Evolutionary conservation across 306 rosid species (phyloP).

Genomic region (Castanopsis chinensis): DNA sequence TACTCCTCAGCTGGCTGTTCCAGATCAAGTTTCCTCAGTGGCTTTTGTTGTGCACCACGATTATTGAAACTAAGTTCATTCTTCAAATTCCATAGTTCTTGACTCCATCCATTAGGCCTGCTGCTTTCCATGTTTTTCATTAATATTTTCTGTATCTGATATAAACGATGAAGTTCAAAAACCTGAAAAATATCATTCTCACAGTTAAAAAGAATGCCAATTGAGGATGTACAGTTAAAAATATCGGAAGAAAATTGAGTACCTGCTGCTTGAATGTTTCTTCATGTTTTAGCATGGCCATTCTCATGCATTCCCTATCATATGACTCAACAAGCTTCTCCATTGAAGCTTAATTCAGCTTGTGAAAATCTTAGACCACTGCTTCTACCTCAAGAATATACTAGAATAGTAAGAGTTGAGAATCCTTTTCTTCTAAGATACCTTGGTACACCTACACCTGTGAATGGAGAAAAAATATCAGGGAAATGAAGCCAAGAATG

Average conservation of each 20-base stretch:
- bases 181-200: constrained; percentile 44
- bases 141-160: constrained; percentile 70
- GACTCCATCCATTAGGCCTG: constrained; percentile 30
- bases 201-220: not conserved
- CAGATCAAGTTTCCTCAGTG: constrained; percentile 53
- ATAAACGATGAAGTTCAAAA: constrained; percentile 82
- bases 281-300: constrained; percentile 78
- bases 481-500: constrained; percentile 19
- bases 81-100: constrained; percentile 45
- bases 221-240: not conserved
- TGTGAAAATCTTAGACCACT: not conserved
- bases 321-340: constrained; percentile 62
- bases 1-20: constrained; percentile 52
- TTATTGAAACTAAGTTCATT: constrained; percentile 42
- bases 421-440: constrained; percentile 1
- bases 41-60: constrained; percentile 28
- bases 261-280: constrained; percentile 87
- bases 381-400: constrained; percentile 9
- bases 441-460: constrained; percentile 27
- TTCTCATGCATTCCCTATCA: constrained; percentile 71
- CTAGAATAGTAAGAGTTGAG: not conserved
- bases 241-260: constrained; percentile 1
- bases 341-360: constrained; percentile 40
- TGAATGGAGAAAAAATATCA: constrained; percentile 31
- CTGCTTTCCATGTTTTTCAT: constrained; percentile 58